A percentile compares a stretch with the other conserved stretches of the same genome.
Conservation (phyloP, 2,329 filamentous ascomycete species). For the Phaeosphaeria sp. region DNA sequence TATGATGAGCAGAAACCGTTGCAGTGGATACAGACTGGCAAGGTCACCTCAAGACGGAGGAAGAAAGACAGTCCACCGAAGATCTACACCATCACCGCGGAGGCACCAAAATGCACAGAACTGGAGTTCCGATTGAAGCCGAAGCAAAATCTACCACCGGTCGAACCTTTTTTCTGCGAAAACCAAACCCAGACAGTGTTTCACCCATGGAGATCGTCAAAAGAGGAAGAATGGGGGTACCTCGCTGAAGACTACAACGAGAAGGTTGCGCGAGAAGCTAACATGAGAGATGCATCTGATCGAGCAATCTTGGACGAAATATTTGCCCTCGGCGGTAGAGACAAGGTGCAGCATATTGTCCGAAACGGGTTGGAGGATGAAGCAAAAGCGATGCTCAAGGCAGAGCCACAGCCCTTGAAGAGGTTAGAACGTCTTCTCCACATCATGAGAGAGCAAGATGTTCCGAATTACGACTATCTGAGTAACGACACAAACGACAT, state of each 20-base stretch:
- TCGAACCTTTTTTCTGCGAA: neutral
- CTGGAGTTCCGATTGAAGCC: neutral
- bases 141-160: neutral
- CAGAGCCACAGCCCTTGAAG: constrained; percentile 22
- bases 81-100: constrained; percentile 10
- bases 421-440: constrained; percentile 20
- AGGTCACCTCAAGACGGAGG: constrained; percentile 34
- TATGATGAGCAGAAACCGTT: constrained; percentile 43
- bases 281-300: neutral
- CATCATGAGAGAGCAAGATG: constrained; percentile 23
- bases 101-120: neutral
- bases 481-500: constrained; percentile 34
- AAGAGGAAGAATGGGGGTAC: constrained; percentile 6
- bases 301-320: constrained; percentile 11
- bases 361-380: constrained; percentile 13
- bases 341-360: constrained; percentile 23
- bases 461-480: constrained; percentile 31
- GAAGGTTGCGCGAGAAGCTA: constrained; percentile 2
- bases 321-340: constrained; percentile 14
- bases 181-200: neutral
- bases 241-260: constrained; percentile 7
- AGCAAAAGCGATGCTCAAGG: constrained; percentile 20
- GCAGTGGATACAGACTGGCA: constrained; percentile 40
- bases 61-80: constrained; percentile 22
- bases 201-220: neutral